Evolutionary conservation across 768 basidiomycete genomes (phyloP).

Genomic region (Lactarius hengduanensis): DNA sequence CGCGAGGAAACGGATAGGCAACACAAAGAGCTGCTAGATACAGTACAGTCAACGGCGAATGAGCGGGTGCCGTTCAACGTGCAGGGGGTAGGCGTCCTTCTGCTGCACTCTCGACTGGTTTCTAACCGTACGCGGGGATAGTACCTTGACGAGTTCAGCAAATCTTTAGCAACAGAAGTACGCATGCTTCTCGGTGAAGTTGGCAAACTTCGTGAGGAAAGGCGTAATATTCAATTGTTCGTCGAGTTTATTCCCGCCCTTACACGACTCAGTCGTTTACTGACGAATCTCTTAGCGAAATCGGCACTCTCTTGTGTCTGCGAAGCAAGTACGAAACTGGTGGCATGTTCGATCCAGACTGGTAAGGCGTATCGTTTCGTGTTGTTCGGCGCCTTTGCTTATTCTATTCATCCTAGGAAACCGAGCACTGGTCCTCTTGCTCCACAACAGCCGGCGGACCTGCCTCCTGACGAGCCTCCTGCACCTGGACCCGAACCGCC

Average conservation of each 20-base stretch:
- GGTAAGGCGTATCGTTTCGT: conserved; percentile 41
- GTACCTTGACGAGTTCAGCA: conserved; percentile 89
- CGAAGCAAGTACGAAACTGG: conserved; percentile 80
- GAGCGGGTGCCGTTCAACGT: conserved; percentile 84
- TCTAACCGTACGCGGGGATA: conserved; percentile 33
- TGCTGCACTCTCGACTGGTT: not conserved
- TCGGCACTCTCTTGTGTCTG: conserved; percentile 67
- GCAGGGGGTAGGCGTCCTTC: conserved; percentile 57
- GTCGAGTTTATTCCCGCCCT: conserved; percentile 34
- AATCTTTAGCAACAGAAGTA: conserved; percentile 78
- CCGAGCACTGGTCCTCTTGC: conserved; percentile 37
- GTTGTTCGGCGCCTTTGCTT: conserved; percentile 4
- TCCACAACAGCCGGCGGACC: conserved; percentile 23
- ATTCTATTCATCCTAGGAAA: conserved; percentile 45
- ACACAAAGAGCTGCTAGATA: conserved; percentile 64
- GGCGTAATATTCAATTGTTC: conserved; percentile 74
- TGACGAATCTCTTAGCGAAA: conserved; percentile 52
- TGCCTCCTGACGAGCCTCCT: conserved; percentile 31
- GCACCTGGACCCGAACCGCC: conserved; percentile 30
- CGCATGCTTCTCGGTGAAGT: conserved; percentile 82
- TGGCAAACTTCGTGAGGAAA: conserved; percentile 77
- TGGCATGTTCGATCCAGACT: conserved; percentile 83
- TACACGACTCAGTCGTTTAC: not conserved
- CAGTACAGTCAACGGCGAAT: conserved; percentile 67
- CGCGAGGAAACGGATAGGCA: conserved; percentile 62